phyloP scores from a whole-genome alignment of 1,284 basidiomycete genomes.

The Entoloma clypeatum region DNA sequence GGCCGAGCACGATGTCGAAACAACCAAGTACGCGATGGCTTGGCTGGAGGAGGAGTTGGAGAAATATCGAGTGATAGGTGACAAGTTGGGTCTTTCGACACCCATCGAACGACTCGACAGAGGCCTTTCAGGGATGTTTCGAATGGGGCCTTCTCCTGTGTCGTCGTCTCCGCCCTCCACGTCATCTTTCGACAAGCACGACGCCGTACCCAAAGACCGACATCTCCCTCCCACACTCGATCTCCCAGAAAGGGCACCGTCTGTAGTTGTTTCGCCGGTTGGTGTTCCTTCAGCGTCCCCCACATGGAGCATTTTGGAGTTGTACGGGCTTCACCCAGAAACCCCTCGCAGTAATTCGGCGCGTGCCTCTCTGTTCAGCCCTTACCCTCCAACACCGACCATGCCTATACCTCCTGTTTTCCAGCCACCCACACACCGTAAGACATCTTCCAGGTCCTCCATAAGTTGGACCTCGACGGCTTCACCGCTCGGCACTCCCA shows the following conservation, averaged over 20 bases:
- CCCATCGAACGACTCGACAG: slow-evolving; percentile 15
- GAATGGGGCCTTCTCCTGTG: slow-evolving; percentile 17
- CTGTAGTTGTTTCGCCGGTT: slow-evolving; percentile 22
- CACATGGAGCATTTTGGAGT: slow-evolving; percentile 37
- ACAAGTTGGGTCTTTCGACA: slow-evolving; percentile 15
- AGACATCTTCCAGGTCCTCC: slow-evolving; percentile 7
- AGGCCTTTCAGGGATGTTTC: slow-evolving; percentile 16
- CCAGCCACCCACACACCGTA: slow-evolving; percentile 6
- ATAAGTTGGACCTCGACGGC: slow-evolving; percentile 4
- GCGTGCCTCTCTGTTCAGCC: slow-evolving; percentile 15
- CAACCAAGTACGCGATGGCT: slow-evolving; percentile 21
- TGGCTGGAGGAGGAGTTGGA: slow-evolving; percentile 33
- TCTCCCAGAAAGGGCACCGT: slow-evolving; percentile 11
- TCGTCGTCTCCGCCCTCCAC: slow-evolving; percentile 5
- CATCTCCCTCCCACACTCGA: slow-evolving; percentile 13
- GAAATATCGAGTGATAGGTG: slow-evolving; percentile 17
- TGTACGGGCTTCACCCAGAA: slow-evolving; percentile 33
- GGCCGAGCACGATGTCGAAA: slow-evolving; percentile 22
- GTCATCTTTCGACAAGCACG: slow-evolving; percentile 9
- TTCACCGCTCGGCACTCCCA: too few species aligned
- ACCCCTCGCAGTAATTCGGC: slow-evolving; percentile 25
- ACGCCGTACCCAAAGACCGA: slow-evolving; percentile 15
- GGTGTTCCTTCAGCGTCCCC: slow-evolving; percentile 32
- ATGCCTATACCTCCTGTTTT: slow-evolving; percentile 9
- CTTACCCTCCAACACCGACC: slow-evolving; percentile 16